Conservation (phyloP, 108 stramenopile species). For the Cylindrotheca closterium region DNA sequence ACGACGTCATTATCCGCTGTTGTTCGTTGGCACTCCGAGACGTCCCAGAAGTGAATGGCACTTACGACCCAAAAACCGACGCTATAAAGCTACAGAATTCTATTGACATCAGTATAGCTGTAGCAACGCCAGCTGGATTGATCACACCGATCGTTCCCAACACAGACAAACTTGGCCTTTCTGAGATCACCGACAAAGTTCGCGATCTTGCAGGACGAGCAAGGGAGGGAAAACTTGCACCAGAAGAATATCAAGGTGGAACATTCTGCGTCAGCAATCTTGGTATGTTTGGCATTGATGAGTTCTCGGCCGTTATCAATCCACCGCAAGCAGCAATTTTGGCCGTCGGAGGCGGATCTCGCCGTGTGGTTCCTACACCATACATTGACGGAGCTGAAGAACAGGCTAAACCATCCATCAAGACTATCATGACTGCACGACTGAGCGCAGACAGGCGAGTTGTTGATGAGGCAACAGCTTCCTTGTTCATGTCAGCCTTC, state of each 20-base stretch:
- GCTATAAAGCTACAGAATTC: slow-evolving; percentile 82
- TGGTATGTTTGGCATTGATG: slow-evolving; percentile 97
- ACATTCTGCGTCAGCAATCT: slow-evolving; percentile 95
- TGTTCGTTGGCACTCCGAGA: slow-evolving; percentile 78
- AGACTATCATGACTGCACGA: slow-evolving; percentile 91
- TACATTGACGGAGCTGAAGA: slow-evolving; percentile 78
- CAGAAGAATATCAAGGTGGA: slow-evolving; percentile 97
- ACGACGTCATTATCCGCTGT: slow-evolving; percentile 94
- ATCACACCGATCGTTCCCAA: slow-evolving; percentile 88
- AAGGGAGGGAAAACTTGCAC: slow-evolving; percentile 86
- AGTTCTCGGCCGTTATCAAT: slow-evolving; percentile 92
- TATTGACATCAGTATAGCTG: slow-evolving; percentile 93
- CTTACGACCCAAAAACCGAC: slow-evolving; percentile 71
- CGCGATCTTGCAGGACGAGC: slow-evolving; percentile 92
- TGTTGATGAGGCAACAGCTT: slow-evolving; percentile 98
- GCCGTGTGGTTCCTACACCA: slow-evolving; percentile 83
- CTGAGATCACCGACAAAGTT: slow-evolving; percentile 71
- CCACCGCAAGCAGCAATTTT: slow-evolving; percentile 96
- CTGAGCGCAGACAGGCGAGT: slow-evolving; percentile 98
- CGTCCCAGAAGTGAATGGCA: slow-evolving; percentile 92
- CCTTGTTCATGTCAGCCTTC: slow-evolving; percentile 94
- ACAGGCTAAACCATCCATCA: slow-evolving; percentile 77
- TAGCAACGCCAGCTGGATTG: slow-evolving; percentile 78
- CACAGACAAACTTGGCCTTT: slow-evolving; percentile 77
- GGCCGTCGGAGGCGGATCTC: slow-evolving; percentile 91